phyloP scores from a whole-genome alignment of 805 yeast genomes.

The Citeromyces nyonsensis region DNA sequence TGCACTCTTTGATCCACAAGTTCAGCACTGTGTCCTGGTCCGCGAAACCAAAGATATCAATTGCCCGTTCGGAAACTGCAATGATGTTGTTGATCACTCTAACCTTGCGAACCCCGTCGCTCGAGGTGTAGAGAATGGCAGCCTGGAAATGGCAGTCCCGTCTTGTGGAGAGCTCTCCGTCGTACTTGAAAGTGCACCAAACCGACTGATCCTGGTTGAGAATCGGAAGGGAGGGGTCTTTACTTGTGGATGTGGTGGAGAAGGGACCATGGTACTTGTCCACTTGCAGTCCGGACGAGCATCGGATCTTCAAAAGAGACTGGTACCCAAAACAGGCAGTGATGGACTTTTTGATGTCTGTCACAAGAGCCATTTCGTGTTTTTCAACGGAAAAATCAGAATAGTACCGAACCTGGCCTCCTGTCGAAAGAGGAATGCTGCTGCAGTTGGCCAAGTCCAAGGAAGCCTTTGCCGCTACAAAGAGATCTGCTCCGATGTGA shows the following conservation, averaged over 20 bases:
- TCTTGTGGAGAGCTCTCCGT: slow-evolving; percentile 54
- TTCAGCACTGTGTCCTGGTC: slow-evolving; percentile 57
- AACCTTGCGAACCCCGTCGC: slow-evolving; percentile 64
- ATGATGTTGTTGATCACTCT: slow-evolving; percentile 77
- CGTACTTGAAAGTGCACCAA: slow-evolving; percentile 62
- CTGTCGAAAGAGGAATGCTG: slow-evolving; percentile 44
- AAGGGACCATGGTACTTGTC: slow-evolving; percentile 56
- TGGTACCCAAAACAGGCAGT: slow-evolving; percentile 68
- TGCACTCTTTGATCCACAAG: slow-evolving; percentile 33
- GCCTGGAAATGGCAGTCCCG: slow-evolving; percentile 84
- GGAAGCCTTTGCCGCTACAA: slow-evolving; percentile 46
- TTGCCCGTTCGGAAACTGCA: slow-evolving; percentile 61
- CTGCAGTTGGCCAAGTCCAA: slow-evolving; percentile 70
- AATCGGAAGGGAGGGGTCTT: slow-evolving; percentile 60
- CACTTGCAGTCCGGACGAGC: slow-evolving; percentile 79
- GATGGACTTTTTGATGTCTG: slow-evolving; percentile 21
- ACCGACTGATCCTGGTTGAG: slow-evolving; percentile 47
- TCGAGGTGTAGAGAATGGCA: slow-evolving; percentile 73
- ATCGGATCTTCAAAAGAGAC: slow-evolving; percentile 71
- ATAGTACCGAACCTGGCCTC: slow-evolving; percentile 57
- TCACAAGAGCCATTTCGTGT: slow-evolving; percentile 34
- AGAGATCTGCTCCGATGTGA: slow-evolving; percentile 66
- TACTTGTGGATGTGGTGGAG: slow-evolving; percentile 17
- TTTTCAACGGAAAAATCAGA: slow-evolving; percentile 48
- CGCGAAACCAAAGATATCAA: slow-evolving; percentile 62